Evolutionary conservation across 2,329 filamentous ascomycete genomes (phyloP).

Genomic region (Myriosclerotinia duriaeana): DNA sequence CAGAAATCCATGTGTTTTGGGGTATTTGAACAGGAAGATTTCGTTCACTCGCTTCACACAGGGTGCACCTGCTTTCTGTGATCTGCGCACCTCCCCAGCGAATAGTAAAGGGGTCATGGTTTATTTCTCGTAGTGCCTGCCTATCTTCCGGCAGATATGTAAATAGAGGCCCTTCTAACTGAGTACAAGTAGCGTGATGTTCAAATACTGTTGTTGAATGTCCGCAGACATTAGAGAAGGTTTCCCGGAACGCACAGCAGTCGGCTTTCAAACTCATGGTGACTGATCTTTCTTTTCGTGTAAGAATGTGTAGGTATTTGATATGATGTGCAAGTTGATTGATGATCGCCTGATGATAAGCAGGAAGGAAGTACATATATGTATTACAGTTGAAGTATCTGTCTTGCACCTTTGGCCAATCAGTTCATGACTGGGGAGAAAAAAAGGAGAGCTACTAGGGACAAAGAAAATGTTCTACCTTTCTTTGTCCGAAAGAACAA

Average conservation of each 20-base stretch:
- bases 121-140: background rate
- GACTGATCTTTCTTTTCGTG: background rate
- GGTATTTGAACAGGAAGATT: background rate
- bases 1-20: background rate
- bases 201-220: background rate
- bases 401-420: too few relatives aligned
- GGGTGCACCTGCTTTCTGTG: background rate
- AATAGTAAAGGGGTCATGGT: too few relatives aligned
- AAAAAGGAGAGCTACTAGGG: too few relatives aligned
- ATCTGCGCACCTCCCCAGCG: background rate
- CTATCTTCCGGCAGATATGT: too few relatives aligned
- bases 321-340: too few relatives aligned
- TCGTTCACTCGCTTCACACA: background rate
- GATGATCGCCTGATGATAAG: background rate
- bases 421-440: too few relatives aligned
- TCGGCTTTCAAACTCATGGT: background rate
- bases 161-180: background rate
- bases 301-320: background rate
- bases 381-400: too few relatives aligned
- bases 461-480: too few relatives aligned
- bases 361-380: too few relatives aligned
- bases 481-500: too few relatives aligned
- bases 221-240: background rate
- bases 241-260: background rate
- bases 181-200: background rate